phyloP scores from a whole-genome alignment of 768 basidiomycete species.

The Agaricus sinodeliciosus region DNA sequence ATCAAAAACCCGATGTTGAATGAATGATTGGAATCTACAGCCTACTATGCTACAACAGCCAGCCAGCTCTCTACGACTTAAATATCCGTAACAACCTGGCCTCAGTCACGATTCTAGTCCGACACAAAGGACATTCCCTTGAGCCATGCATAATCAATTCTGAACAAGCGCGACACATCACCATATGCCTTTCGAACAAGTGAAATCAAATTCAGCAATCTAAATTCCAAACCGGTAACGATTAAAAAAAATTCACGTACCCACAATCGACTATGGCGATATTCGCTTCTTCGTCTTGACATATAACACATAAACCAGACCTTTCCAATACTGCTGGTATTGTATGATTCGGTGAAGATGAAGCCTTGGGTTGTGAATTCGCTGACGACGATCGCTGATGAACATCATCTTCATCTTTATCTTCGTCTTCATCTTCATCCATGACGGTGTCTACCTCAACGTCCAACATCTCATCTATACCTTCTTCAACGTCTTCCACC shows the following conservation, averaged over 20 bases:
- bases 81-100: conserved; percentile 75
- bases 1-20: no score
- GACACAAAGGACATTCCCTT: conserved; percentile 85
- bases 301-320: conserved; percentile 82
- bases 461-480: conserved; percentile 14
- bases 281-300: conserved; percentile 91
- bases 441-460: conserved; percentile 1
- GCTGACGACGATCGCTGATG: conserved; percentile 1
- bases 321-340: conserved; percentile 47
- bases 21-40: no score
- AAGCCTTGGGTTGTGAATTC: conserved; percentile 14
- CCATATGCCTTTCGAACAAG: conserved; percentile 53
- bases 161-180: conserved; percentile 73
- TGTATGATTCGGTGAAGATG: conserved; percentile 27
- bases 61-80: conserved; percentile 29
- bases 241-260: conserved; percentile 33
- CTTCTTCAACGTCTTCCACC: conserved; percentile 13
- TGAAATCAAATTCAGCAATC: neutral
- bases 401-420: neutral
- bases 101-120: conserved; percentile 84
- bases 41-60: neutral
- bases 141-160: conserved; percentile 75
- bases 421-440: conserved; percentile 11
- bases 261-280: conserved; percentile 95
- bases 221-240: neutral